Base-by-base conservation (phyloP, 2,329 filamentous ascomycete genomes). In the Exophiala sp. region DNA sequence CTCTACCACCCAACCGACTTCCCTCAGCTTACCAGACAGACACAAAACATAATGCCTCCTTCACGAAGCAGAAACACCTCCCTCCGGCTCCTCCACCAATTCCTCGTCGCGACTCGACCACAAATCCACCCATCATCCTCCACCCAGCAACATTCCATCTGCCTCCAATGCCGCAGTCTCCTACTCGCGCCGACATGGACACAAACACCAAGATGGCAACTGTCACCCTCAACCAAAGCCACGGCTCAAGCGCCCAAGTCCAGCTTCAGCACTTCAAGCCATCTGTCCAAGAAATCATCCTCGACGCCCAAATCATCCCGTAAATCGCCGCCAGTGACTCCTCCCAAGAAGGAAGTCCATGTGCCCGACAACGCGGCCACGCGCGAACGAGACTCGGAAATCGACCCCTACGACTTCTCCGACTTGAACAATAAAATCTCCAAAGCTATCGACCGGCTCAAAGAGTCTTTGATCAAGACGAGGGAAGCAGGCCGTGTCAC, bases 401-500 rank as follows among this genome's bases (percentile, higher is more conserved):
- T 60, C 48, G 79, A 85, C 61, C 78, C 81, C 1, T 78, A 74
- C 62, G 80, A 86, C 65, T 77, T 85, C 58, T 73, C 76, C 3
- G 65, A 68, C 8, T 69, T 86, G 2, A 73, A 83, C 55, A 61
- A 69, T 0, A 73, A 77, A 8, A 80, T 86, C 46, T 67, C 73
- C 10, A 72, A 72, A 47, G 73, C 76, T 0, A 67, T 81, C 9
- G 72, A 77, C 48, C 73, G 72, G 43, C 69, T 87, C 19, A 80
- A 78, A 55, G 75, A 77, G 58, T 79, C 83, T 8, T 67, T 86
- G 1, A 73, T 76, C 1, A 82, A 82, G 62, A 68, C 86, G 10
- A 72, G 81, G 3, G 73, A 78, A 0, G 80, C 81, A 4, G 82
- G 82, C 0, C 68, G 80, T 21, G 75, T 83, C 62, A 84, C 82